phyloP scores from a whole-genome alignment of 1,284 basidiomycete genomes.

The Naganishia sp. region DNA sequence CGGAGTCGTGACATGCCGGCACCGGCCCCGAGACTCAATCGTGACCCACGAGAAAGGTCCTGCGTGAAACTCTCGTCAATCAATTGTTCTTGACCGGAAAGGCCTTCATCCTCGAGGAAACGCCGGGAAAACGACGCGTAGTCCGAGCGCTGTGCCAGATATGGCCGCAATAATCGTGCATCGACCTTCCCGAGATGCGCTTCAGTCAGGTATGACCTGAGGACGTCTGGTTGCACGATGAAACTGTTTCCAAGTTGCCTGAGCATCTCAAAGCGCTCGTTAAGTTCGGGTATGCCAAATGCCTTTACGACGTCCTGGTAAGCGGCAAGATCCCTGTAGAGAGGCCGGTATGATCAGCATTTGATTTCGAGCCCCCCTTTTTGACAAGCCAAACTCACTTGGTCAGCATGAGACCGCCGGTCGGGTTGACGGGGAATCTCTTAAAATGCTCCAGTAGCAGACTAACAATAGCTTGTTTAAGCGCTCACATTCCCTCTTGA shows the following conservation, averaged over 20 bases:
- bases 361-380: neutral
- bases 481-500: slow-evolving; percentile 11
- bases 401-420: slow-evolving; percentile 95
- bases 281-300: slow-evolving; percentile 78
- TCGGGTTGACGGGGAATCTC: slow-evolving; percentile 94
- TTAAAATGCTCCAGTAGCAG: slow-evolving; percentile 90
- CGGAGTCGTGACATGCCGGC: slow-evolving; percentile 49
- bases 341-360: neutral
- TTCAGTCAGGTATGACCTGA: slow-evolving; percentile 90
- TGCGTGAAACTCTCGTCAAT: slow-evolving; percentile 27
- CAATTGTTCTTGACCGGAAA: slow-evolving; percentile 31
- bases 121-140: slow-evolving; percentile 56
- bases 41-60: slow-evolving; percentile 33
- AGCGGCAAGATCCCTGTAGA: slow-evolving; percentile 81
- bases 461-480: slow-evolving; percentile 55
- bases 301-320: slow-evolving; percentile 88
- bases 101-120: slow-evolving; percentile 47
- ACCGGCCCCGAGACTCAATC: slow-evolving; percentile 47
- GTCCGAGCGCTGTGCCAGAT: slow-evolving; percentile 85
- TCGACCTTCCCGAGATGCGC: slow-evolving; percentile 90
- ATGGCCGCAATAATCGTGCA: slow-evolving; percentile 79
- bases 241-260: slow-evolving; percentile 97
- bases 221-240: slow-evolving; percentile 87
- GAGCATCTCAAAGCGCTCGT: slow-evolving; percentile 97
- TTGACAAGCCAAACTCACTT: slow-evolving; percentile 64